phyloP scores from a whole-genome alignment of 331 rosid genomes.

The Pyracantha coccinea region DNA sequence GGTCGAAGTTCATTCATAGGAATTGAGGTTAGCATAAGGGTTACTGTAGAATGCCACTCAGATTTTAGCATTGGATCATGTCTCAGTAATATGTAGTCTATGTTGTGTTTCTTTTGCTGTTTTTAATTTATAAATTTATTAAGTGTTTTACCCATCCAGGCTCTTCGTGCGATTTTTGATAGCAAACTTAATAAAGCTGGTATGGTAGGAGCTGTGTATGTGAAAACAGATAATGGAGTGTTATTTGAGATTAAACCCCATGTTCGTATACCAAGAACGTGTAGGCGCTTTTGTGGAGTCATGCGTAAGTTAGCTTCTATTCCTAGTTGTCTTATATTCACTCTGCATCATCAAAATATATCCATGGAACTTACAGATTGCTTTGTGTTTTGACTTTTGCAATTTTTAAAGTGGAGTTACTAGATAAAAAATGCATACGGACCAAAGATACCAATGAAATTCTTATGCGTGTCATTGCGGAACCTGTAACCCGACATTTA shows the following conservation, averaged over 20 bases:
- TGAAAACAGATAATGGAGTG: slow-evolving; percentile 6
- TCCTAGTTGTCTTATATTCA: not conserved
- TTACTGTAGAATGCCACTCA: not conserved
- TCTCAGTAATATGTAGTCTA: not conserved
- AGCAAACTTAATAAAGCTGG: slow-evolving; percentile 16
- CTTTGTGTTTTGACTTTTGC: not conserved
- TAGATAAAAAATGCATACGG: not conserved
- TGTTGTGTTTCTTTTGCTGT: not conserved
- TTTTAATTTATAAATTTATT: not conserved
- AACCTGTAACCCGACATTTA: slow-evolving; percentile 2
- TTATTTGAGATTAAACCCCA: slow-evolving; percentile 15
- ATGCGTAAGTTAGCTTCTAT: not conserved
- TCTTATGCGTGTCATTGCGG: not conserved
- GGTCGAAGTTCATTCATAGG: not conserved
- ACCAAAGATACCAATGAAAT: slow-evolving; percentile 11
- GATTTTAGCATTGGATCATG: not conserved
- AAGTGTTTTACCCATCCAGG: not conserved
- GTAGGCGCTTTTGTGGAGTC: slow-evolving; percentile 11
- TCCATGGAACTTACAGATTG: not conserved
- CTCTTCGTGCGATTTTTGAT: not conserved
- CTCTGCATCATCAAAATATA: not conserved
- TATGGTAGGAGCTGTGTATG: slow-evolving; percentile 13
- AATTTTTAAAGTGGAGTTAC: slow-evolving; percentile 4
- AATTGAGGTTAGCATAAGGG: not conserved
- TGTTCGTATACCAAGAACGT: slow-evolving; percentile 7